These are phyloP conservation scores for Entonaema liquescens DNA, from an alignment of 495 filamentous ascomycete species.

Conservation along the genomic window DNA sequence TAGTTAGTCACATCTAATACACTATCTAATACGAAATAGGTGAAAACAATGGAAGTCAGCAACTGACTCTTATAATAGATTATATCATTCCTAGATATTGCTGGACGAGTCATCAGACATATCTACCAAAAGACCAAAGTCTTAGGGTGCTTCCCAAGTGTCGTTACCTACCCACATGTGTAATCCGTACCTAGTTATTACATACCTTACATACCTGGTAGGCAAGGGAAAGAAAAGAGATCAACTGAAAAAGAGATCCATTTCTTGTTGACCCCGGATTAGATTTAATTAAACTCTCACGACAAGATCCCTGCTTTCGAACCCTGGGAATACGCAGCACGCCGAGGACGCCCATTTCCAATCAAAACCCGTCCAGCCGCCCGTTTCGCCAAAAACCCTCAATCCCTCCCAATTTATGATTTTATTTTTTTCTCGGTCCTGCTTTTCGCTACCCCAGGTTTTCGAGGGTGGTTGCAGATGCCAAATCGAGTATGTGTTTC, in stretches of 20 bases:
- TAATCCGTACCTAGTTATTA: too few species aligned
- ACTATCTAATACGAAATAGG: too few species aligned
- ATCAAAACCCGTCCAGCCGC: conserved; percentile 18
- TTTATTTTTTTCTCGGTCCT: conserved; percentile 5
- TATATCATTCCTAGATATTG: background rate
- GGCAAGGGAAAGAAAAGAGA: background rate
- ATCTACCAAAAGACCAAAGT: too few species aligned
- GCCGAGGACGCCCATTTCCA: conserved; percentile 11
- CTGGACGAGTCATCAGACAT: too few species aligned
- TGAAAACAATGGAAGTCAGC: too few species aligned
- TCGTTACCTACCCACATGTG: too few species aligned
- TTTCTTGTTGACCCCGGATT: conserved; percentile 26
- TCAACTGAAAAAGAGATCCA: background rate
- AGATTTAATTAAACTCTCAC: conserved; percentile 38
- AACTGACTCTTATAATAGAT: too few species aligned
- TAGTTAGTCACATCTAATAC: background rate
- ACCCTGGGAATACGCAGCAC: conserved; percentile 15
- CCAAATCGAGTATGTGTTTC: conserved; percentile 31
- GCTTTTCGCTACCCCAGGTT: conserved; percentile 38
- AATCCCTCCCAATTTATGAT: conserved; percentile 19
- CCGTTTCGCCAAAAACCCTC: conserved; percentile 16
- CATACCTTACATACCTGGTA: too few species aligned
- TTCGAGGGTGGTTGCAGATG: conserved; percentile 31
- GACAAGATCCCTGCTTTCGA: conserved; percentile 23
- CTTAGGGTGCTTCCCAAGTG: too few species aligned